Evolutionary conservation across 2,329 filamentous ascomycete species (phyloP).

Genomic region (Trichophyton rubrum): DNA sequence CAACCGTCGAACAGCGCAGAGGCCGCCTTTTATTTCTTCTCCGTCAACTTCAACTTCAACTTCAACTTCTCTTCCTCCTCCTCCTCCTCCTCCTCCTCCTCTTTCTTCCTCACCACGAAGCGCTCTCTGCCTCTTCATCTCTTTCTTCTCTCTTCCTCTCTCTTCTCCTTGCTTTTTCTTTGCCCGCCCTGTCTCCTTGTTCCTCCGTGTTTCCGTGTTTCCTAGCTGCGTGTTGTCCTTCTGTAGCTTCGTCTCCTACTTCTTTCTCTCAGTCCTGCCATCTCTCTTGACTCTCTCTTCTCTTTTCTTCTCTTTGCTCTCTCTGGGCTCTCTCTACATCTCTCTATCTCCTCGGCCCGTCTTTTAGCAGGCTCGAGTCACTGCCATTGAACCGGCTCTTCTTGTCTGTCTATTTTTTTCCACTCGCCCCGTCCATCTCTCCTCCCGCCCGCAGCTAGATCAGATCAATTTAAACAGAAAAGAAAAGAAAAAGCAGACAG

Average conservation of each 20-base stretch:
- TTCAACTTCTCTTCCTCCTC: background rate
- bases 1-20: background rate
- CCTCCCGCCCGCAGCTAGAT: background rate
- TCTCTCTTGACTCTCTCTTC: background rate
- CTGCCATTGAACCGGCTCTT: slow-evolving; percentile 6
- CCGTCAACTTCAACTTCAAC: background rate
- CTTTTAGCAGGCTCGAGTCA: background rate
- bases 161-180: slow-evolving; percentile 5
- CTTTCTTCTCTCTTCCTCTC: background rate
- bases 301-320: background rate
- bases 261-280: background rate
- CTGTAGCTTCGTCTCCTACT: background rate
- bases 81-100: slow-evolving; percentile 6
- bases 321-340: background rate
- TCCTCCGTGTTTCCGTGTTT: slow-evolving; percentile 19
- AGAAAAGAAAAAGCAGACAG: background rate
- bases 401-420: background rate
- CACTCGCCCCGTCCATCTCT: background rate
- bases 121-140: slow-evolving; percentile 2
- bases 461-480: slow-evolving; percentile 1
- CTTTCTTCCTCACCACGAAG: background rate
- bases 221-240: slow-evolving; percentile 14
- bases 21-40: background rate
- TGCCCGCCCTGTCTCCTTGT: slow-evolving; percentile 12
- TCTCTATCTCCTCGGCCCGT: slow-evolving; percentile 10